Evolutionary conservation across 495 filamentous ascomycete genomes (phyloP).

Genomic region (Hypoxylon fragiforme): DNA sequence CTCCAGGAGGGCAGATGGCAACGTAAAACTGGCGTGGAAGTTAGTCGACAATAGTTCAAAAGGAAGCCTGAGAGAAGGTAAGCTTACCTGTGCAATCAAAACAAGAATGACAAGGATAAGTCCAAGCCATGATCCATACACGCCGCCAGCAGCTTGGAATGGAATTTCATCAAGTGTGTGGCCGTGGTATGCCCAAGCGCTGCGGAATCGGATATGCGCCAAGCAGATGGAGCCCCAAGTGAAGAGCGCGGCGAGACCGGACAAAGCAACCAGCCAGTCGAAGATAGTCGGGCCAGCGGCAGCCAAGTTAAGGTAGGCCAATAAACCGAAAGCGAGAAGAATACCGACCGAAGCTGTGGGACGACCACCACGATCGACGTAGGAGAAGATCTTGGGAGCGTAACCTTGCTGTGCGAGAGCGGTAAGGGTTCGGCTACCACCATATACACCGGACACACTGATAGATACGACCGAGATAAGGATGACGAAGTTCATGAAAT

Average conservation of each 20-base stretch:
- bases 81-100: constrained; percentile 63
- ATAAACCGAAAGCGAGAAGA: constrained; percentile 52
- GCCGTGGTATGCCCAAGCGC: constrained; percentile 65
- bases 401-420: constrained; percentile 62
- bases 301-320: constrained; percentile 59
- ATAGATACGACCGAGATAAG: constrained; percentile 70
- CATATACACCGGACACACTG: constrained; percentile 68
- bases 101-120: constrained; percentile 61
- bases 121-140: constrained; percentile 69
- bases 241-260: constrained; percentile 59
- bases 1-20: constrained; percentile 51
- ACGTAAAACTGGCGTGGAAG: constrained; percentile 50
- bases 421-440: constrained; percentile 68
- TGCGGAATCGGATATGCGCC: constrained; percentile 62
- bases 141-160: constrained; percentile 66
- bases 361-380: constrained; percentile 61
- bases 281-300: constrained; percentile 57
- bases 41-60: constrained; percentile 7
- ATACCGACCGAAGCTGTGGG: constrained; percentile 55
- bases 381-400: constrained; percentile 60
- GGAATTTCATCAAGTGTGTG: constrained; percentile 70
- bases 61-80: neutral
- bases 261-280: constrained; percentile 61
- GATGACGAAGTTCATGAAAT: constrained; percentile 76
- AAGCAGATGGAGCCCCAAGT: constrained; percentile 60